phyloP scores from a whole-genome alignment of 164 flowering plant species.

The Chimonanthus praecox region DNA sequence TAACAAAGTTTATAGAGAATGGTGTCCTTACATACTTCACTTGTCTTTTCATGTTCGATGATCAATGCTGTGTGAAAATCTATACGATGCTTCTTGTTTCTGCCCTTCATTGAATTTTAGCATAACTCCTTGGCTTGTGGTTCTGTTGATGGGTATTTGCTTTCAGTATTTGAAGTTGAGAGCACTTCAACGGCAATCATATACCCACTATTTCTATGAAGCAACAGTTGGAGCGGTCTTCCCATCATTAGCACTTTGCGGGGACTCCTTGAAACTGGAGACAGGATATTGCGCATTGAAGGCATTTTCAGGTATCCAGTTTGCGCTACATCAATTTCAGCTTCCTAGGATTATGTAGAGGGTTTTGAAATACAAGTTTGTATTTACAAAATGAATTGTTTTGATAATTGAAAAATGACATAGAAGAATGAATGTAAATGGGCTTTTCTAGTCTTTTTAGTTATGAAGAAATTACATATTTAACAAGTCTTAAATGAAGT shows the following conservation, averaged over 20 bases:
- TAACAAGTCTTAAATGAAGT: too few species aligned
- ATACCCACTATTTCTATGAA: slow-evolving; percentile 97
- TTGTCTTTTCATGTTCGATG: background rate
- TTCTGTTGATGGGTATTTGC: slow-evolving; percentile 6
- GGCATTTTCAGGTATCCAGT: slow-evolving; percentile 86
- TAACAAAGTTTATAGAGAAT: too few species aligned
- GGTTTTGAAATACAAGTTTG: background rate
- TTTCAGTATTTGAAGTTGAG: slow-evolving; percentile 84
- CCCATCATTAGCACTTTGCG: slow-evolving; percentile 90
- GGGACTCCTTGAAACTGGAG: slow-evolving; percentile 96
- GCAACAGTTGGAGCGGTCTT: slow-evolving; percentile 99
- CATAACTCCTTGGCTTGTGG: background rate
- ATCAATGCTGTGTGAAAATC: background rate
- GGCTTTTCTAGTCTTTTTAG: background rate
- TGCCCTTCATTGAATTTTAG: background rate
- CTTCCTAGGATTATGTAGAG: background rate
- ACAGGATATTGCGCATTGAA: slow-evolving; percentile 79
- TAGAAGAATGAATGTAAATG: background rate
- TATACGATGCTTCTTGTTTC: background rate
- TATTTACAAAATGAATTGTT: background rate
- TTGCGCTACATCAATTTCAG: background rate
- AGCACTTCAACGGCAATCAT: slow-evolving; percentile 88
- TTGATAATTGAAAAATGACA: background rate
- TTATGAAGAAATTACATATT: background rate
- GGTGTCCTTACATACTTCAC: background rate